phyloP scores from a whole-genome alignment of 805 yeast genomes.

The Candida lessepsii region DNA sequence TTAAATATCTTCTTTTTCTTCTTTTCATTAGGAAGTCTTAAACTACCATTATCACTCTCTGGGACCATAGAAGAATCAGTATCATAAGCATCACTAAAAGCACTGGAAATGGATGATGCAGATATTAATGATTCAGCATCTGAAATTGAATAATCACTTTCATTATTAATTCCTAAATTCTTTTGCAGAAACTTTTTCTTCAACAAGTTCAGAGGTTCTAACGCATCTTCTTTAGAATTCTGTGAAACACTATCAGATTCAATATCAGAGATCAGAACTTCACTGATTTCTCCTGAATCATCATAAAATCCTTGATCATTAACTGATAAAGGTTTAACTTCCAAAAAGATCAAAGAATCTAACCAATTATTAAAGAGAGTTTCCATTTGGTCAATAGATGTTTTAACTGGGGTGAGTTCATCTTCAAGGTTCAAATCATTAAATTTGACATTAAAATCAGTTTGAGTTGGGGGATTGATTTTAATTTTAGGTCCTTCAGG shows the following conservation, averaged over 20 bases:
- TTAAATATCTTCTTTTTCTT: conserved; percentile 3
- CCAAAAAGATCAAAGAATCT: conserved; percentile 25
- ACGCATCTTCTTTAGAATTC: conserved; percentile 2
- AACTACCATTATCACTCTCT: conserved; percentile 1
- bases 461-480: conserved; percentile 17
- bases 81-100: conserved; percentile 8
- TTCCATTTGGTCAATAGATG: conserved; percentile 7
- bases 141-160: conserved; percentile 9
- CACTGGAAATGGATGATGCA: conserved; percentile 18
- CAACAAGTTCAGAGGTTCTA: conserved; percentile 11
- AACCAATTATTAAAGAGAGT: conserved; percentile 26
- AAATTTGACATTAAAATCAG: neutral
- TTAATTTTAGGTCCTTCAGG: conserved; percentile 5
- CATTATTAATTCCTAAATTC: neutral
- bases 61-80: conserved; percentile 10
- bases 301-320: conserved; percentile 43
- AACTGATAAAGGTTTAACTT: conserved; percentile 16
- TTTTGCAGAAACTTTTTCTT: conserved; percentile 12
- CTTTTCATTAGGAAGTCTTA: neutral
- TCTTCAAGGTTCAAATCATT: neutral
- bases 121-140: conserved; percentile 21
- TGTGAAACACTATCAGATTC: conserved; percentile 22
- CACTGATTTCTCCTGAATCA: conserved; percentile 19
- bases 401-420: conserved; percentile 1
- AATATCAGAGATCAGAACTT: conserved; percentile 26